Conservation (phyloP, 306 rosid genomes). For the Benincasa hispida region DNA sequence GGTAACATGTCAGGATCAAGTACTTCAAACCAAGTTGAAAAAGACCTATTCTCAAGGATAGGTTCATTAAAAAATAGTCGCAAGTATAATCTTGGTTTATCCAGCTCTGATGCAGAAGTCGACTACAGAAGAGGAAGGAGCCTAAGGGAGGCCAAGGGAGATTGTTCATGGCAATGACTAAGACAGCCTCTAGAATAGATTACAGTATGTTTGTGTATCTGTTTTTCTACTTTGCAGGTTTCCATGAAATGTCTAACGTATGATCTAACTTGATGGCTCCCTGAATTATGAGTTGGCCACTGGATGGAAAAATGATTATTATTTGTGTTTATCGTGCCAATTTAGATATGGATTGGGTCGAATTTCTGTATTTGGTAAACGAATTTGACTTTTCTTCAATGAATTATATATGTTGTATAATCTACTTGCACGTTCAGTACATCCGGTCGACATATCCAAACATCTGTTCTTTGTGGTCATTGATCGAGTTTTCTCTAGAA, state of each 20-base stretch:
- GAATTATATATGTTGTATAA: not conserved
- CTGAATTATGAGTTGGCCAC: conserved; percentile 31
- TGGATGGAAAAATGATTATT: conserved; percentile 15
- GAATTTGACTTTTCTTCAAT: not conserved
- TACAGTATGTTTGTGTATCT: conserved; percentile 21
- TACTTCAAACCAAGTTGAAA: conserved; percentile 30
- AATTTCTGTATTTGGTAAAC: not conserved
- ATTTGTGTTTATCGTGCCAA: not conserved
- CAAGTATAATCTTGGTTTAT: conserved; percentile 58
- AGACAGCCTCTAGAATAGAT: conserved; percentile 31
- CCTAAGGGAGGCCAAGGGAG: conserved; percentile 57
- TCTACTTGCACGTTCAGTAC: not conserved
- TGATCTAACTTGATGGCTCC: conserved; percentile 42
- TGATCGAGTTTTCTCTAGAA: too few species aligned
- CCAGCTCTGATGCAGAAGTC: conserved; percentile 93
- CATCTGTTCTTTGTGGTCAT: too few species aligned
- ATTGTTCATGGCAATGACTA: conserved; percentile 45
- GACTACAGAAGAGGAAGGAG: conserved; percentile 94
- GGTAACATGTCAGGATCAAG: conserved; percentile 47
- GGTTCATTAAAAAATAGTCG: conserved; percentile 46
- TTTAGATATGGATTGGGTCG: conserved; percentile 1
- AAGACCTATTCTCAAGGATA: conserved; percentile 58
- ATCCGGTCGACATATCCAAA: too few species aligned
- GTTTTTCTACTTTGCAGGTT: conserved; percentile 34
- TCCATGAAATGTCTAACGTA: conserved; percentile 59